A percentile compares a stretch with the other conserved stretches of the same genome.
Evolutionary conservation across 2,329 filamentous ascomycete genomes (phyloP).

Genomic region (Grosmannia huntii): DNA sequence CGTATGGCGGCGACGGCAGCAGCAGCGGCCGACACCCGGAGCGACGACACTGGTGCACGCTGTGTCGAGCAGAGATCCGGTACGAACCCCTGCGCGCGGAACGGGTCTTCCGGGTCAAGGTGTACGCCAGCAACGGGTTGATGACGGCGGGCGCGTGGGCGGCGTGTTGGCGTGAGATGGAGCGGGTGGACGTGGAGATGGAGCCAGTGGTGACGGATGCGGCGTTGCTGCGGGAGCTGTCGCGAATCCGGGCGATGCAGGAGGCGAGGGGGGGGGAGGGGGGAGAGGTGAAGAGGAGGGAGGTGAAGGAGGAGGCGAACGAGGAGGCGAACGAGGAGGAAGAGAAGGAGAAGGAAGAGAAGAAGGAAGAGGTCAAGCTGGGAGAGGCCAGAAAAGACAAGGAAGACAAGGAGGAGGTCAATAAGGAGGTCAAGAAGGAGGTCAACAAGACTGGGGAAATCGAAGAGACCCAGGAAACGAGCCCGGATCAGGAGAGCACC

Average conservation of each 20-base stretch:
- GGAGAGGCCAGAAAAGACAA: constrained; percentile 11
- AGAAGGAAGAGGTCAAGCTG: constrained; percentile 17
- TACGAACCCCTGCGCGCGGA: constrained; percentile 39
- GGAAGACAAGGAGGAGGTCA: background rate
- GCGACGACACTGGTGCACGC: constrained; percentile 42
- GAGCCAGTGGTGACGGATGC: constrained; percentile 53
- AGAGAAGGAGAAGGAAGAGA: constrained; percentile 21
- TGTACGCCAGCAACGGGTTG: constrained; percentile 89
- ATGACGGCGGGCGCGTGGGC: constrained; percentile 88
- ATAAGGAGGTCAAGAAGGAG: background rate
- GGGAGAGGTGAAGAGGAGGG: constrained; percentile 17
- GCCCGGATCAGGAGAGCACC: no score
- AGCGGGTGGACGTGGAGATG: constrained; percentile 91
- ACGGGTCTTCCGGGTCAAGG: constrained; percentile 64
- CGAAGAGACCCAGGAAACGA: no score
- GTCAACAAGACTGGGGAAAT: no score
- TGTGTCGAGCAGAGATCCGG: constrained; percentile 41
- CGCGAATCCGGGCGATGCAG: constrained; percentile 27
- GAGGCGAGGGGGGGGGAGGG: constrained; percentile 23
- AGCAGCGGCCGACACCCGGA: constrained; percentile 12
- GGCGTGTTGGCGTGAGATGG: constrained; percentile 95
- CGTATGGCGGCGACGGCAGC: constrained; percentile 28
- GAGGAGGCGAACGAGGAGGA: constrained; percentile 16
- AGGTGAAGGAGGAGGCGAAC: constrained; percentile 6
- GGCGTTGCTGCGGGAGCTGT: constrained; percentile 43